Evolutionary conservation across 768 basidiomycete genomes (phyloP), one percentile per base, ranked within the genome.

Genomic region (Phaeotremella skinneri): DNA sequence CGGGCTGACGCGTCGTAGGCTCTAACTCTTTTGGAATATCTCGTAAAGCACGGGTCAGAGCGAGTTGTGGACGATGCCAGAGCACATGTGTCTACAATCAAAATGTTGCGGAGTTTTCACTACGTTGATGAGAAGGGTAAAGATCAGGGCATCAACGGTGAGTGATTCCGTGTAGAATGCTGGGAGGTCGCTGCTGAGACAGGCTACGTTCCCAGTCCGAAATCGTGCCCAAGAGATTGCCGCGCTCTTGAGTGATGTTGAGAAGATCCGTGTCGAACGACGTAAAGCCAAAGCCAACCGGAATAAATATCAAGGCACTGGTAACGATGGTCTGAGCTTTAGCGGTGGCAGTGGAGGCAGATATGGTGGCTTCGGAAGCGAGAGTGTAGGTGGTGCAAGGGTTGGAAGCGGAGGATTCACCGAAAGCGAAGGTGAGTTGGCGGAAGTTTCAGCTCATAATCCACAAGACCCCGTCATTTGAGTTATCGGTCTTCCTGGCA

Each of bases 71-170:
- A 99, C 73, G 96, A 99, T 77, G 90, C 94, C 1, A 84, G 96
- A 52, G 88, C 90, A 1, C 96, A 98, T 76, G 81, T 97, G 26
- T 88, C 91, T 26, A 94, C 93, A 20, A 83, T 99, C 68, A 98
- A 98, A 80, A 97, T 98, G 90, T 84, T 98, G 11, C 81, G 92
- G 57, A 96, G 87, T 71, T 99, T 99, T 79, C 94, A 98, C 74
- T 97, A 97, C 76, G 90, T 97, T 56, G 96, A 99, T 65, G 94
- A 98, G 63, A 94, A 94, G 79, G 92, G 91, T 49, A 98, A 99
- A 76, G 96, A 99, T 72, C 91, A 99, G 77, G 96, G 96, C 4
- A 83, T 96, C 68, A 99, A 99, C 69, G 91, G 93, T 91, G 62
- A n/a, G 77, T 55, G 26, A 27, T 14, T n/a, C 43, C 34, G 3